These are phyloP conservation scores for Ensete ventricosum DNA, from an alignment of 176 grass and related monocot species.

Conservation along the genomic window DNA sequence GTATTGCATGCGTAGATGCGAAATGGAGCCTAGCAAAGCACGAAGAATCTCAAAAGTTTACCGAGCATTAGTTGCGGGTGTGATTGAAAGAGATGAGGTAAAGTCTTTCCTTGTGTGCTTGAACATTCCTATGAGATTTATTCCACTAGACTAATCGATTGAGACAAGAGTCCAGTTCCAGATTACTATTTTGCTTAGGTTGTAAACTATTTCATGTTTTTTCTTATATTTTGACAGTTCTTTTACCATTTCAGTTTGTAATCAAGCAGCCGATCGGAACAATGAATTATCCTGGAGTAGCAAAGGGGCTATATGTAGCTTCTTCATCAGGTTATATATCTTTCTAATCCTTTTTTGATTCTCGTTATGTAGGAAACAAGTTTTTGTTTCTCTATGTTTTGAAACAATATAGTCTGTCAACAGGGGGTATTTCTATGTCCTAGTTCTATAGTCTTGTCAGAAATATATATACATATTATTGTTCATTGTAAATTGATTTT, in stretches of 20 bases:
- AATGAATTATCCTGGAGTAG: constrained; percentile 72
- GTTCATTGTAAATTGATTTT: constrained; percentile 6
- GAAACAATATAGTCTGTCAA: background rate
- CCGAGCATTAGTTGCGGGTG: constrained; percentile 59
- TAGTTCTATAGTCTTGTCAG: background rate
- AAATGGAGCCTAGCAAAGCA: constrained; percentile 31
- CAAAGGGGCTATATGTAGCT: constrained; percentile 69
- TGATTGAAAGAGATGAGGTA: constrained; percentile 75
- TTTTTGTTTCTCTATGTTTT: background rate
- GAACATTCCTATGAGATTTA: background rate
- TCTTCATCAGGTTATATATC: constrained; percentile 53
- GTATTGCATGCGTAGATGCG: constrained; percentile 36
- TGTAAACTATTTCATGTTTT: background rate
- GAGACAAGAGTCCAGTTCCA: background rate
- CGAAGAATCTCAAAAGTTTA: constrained; percentile 89
- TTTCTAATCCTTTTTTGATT: background rate
- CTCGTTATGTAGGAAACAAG: background rate
- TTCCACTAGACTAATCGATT: background rate
- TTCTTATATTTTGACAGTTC: background rate
- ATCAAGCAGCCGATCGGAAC: constrained; percentile 77
- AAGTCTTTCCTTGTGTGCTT: background rate
- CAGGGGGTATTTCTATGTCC: background rate
- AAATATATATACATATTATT: background rate
- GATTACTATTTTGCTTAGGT: background rate
- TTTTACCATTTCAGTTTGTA: constrained; percentile 31